Evolutionary conservation across 805 yeast species (phyloP), one percentile per base, ranked within the genome.

Genomic region (Wickerhamomyces silvicola): DNA sequence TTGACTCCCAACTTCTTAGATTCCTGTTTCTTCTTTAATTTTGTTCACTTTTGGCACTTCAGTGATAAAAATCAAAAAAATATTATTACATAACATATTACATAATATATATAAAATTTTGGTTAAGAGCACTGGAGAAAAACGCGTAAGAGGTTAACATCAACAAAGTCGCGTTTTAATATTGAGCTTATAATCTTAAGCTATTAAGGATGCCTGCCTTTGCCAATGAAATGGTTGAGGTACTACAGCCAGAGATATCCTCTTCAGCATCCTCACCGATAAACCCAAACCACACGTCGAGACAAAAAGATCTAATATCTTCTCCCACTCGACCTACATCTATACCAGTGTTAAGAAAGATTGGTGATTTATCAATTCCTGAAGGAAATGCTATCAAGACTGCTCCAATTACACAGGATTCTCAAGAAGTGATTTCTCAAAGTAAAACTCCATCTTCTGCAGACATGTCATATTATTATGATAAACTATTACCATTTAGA

Each of bases 401-500:
- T n/a, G n/a, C n/a, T n/a, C n/a, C n/a, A n/a, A n/a, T n/a, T n/a
- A n/a, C n/a, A n/a, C n/a, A n/a, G n/a, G 28, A 33, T 7, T 31
- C 39, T 12, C 36, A 23, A 29, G 28, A 31, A 27, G 12, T 12
- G 12, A 16, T 25, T 4, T 13, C 14, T 12, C 26, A 31, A 27
- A 39, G 18, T 16, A 24, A 28, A 30, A 28, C 31, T 5, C 33
- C 36, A 6, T 48, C 54, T 21, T 45, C 62, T 3, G 71, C 81
- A 7, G 88, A 82, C 49, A 81, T 83, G 86, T 60, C 61, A 9
- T 76, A 71, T 48, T 84, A 78, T 56, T 85, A 85, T 51, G 75
- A 75, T 41, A 57, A 76, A 17, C 58, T 82, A 24, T 69, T 84
- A 25, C 97, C 97, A 4, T 85, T 82, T 62, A 70, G 78, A 42